Percentiles rank a stretch among this genome's conserved stretches.
These are phyloP conservation scores for Anthracocystis setariae DNA, from an alignment of 1,284 basidiomycete genomes.

Conservation along the genomic window DNA sequence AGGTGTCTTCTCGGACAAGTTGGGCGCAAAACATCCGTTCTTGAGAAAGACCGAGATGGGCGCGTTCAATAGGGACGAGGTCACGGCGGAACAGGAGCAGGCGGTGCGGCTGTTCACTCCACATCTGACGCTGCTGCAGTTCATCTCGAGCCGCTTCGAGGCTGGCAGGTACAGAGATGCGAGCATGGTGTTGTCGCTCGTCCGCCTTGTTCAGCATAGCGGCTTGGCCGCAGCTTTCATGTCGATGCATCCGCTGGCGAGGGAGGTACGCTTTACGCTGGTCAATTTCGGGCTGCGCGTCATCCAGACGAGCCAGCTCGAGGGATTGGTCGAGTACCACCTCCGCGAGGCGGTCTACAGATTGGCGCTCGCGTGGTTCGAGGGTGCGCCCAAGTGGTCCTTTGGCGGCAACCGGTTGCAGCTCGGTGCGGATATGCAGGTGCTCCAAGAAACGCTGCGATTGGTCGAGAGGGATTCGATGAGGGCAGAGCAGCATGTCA, in stretches of 20 bases:
- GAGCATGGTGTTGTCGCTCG: conserved; percentile 84
- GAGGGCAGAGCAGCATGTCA: conserved; percentile 69
- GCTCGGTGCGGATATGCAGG: conserved; percentile 85
- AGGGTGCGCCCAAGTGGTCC: conserved; percentile 75
- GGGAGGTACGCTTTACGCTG: conserved; percentile 88
- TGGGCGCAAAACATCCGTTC: conserved; percentile 81
- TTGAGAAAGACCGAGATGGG: conserved; percentile 85
- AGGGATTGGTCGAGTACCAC: conserved; percentile 81
- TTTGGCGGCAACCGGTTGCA: conserved; percentile 92
- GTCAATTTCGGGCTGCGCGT: conserved; percentile 93
- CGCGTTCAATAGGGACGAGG: conserved; percentile 85
- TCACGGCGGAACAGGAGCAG: conserved; percentile 78
- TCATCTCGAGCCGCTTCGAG: conserved; percentile 92
- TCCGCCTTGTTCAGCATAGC: conserved; percentile 79
- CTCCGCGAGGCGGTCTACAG: conserved; percentile 81
- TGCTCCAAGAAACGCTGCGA: conserved; percentile 83
- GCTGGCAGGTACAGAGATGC: conserved; percentile 88
- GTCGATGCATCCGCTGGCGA: conserved; percentile 89
- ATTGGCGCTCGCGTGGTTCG: conserved; percentile 90
- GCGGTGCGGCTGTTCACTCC: conserved; percentile 78
- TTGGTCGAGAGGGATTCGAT: conserved; percentile 80
- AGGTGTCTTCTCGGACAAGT: conserved; percentile 69
- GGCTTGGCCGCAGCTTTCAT: conserved; percentile 53
- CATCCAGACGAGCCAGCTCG: conserved; percentile 85
- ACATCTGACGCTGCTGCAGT: conserved; percentile 84